phyloP scores from a whole-genome alignment of 2,329 filamentous ascomycete species.

The Plenodomus lindquistii region DNA sequence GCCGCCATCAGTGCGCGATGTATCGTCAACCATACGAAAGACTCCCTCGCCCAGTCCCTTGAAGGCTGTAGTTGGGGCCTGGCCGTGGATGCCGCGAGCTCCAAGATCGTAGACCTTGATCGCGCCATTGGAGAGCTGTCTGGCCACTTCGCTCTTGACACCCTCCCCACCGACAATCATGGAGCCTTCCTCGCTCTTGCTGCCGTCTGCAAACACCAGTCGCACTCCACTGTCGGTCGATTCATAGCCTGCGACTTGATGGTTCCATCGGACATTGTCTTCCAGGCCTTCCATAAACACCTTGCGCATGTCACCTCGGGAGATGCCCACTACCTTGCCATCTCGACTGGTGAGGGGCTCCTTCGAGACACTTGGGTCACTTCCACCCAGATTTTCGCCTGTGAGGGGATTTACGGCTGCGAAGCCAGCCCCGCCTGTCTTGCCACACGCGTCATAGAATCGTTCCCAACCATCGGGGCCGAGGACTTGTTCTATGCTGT shows the following conservation, averaged over 20 bases:
- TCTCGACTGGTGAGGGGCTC: slow-evolving; percentile 54
- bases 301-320: slow-evolving; percentile 65
- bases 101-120: slow-evolving; percentile 67
- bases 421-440: slow-evolving; percentile 62
- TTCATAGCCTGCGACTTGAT: slow-evolving; percentile 63
- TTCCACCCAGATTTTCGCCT: slow-evolving; percentile 48
- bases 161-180: slow-evolving; percentile 67
- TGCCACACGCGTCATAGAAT: slow-evolving; percentile 65
- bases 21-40: slow-evolving; percentile 57
- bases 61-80: slow-evolving; percentile 65
- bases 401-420: slow-evolving; percentile 57
- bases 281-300: slow-evolving; percentile 63
- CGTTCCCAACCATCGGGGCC: slow-evolving; percentile 51
- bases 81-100: slow-evolving; percentile 66
- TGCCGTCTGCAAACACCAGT: slow-evolving; percentile 64
- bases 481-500: slow-evolving; percentile 64
- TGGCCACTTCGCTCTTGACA: slow-evolving; percentile 63
- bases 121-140: slow-evolving; percentile 61
- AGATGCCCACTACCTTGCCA: slow-evolving; percentile 64
- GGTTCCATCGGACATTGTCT: slow-evolving; percentile 58
- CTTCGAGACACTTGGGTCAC: slow-evolving; percentile 14
- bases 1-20: slow-evolving; percentile 48
- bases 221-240: slow-evolving; percentile 58
- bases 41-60: slow-evolving; percentile 66
- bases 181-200: slow-evolving; percentile 60